Evolutionary conservation across 352 stramenopile genomes (phyloP), one percentile per base, ranked within the genome.

Genomic region (Lagenidium sp.): DNA sequence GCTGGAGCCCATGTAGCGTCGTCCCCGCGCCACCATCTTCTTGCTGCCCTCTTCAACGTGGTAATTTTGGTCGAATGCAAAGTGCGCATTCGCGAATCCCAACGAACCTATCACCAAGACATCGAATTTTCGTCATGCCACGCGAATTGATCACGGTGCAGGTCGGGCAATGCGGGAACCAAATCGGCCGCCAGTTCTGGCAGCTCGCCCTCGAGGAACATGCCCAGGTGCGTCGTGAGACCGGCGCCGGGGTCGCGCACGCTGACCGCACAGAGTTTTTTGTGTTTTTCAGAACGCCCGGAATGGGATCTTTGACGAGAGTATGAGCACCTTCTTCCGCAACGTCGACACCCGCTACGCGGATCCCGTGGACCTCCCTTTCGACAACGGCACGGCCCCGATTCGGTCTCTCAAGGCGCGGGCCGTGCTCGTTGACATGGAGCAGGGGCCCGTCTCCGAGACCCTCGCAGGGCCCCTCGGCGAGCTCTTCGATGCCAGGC

Each of bases 161-260:
- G 58, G 85, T 97, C 19, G 90, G 90, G 19, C 90, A 97, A 70
- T 97, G 85, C 63, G 90, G 89, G 41, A 97, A 97, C 68, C 90
- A 97, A 67, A 95, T 97, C 49, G 90, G 90, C 3, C 65, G 77
- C 6, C 65, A 85, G 62, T 97, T 97, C 68, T 97, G 90, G 90
- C 65, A 93, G 52, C 58, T 93, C 36, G 80, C 78, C 19, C 69
- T 97, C 29, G 66, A 85, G 36, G 90, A 97, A 58, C 89, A 97
- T 66, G 85, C 82, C 15, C 63, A 79, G 52, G 68, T 78, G 44
- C 20, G 54, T 21, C 3, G 4, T 12, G 24, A 25, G 15, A 25
- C n/a, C 15, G 36, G 37, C 13, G 24, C 7, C 13, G 39, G 11
- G 20, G 37, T 6, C 21, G n/a, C 43, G 5, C 41, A 1, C 49